Evolutionary conservation across 2,329 filamentous ascomycete genomes (phyloP).

Genomic region (Conoideocrella luteorostrata): DNA sequence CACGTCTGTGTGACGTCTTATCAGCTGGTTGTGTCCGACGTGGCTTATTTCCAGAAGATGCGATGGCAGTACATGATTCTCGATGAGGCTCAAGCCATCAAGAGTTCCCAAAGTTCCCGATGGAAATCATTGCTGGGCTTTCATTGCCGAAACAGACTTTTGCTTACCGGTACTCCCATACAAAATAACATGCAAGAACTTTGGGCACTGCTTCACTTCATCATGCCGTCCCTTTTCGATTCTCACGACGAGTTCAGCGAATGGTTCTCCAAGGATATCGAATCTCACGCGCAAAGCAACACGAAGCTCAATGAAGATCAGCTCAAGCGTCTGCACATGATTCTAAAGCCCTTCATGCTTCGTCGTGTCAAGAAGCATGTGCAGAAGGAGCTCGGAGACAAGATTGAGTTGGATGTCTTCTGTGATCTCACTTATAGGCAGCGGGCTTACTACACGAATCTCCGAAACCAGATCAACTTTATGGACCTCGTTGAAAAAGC

Average conservation of each 20-base stretch:
- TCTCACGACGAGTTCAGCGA: slow-evolving; percentile 89
- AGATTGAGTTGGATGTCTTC: slow-evolving; percentile 94
- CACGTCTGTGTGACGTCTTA: slow-evolving; percentile 97
- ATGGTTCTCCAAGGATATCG: slow-evolving; percentile 94
- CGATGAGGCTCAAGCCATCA: slow-evolving; percentile 97
- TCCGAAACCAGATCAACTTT: slow-evolving; percentile 96
- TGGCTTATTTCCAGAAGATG: slow-evolving; percentile 98
- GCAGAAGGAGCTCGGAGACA: slow-evolving; percentile 97
- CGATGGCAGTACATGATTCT: slow-evolving; percentile 99
- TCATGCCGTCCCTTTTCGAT: slow-evolving; percentile 98
- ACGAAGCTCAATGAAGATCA: slow-evolving; percentile 99
- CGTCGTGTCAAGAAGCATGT: slow-evolving; percentile 99
- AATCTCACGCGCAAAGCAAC: slow-evolving; percentile 96
- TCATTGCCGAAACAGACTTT: slow-evolving; percentile 87
- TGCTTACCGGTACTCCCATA: slow-evolving; percentile 94
- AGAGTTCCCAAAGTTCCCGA: slow-evolving; percentile 89
- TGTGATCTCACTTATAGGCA: slow-evolving; percentile 96
- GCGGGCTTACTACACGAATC: slow-evolving; percentile 82
- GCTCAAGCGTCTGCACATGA: slow-evolving; percentile 95
- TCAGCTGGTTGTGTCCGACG: slow-evolving; percentile 91
- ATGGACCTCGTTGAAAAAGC: slow-evolving; percentile 98
- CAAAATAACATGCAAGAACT: slow-evolving; percentile 99
- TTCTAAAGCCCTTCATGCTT: slow-evolving; percentile 98
- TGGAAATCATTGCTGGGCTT: slow-evolving; percentile 96
- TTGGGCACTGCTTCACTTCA: slow-evolving; percentile 96